These are phyloP conservation scores for Calonectria ilicicola DNA, from an alignment of 2,329 filamentous ascomycete genomes.

Conservation along the genomic window DNA sequence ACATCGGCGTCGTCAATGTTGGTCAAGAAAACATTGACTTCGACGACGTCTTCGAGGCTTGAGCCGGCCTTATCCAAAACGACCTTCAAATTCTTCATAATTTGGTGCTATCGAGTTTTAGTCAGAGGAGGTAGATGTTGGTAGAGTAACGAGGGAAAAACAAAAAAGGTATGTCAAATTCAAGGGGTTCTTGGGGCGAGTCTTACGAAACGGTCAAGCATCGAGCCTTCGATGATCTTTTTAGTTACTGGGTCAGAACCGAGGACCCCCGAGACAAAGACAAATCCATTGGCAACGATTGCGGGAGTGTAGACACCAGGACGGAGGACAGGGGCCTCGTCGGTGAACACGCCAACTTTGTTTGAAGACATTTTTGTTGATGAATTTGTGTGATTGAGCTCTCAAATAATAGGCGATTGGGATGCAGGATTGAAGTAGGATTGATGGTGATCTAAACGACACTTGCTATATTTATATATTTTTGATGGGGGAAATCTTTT, in stretches of 20 bases:
- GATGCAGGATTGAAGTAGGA: too few species aligned
- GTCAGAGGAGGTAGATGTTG: too few species aligned
- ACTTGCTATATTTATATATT: too few species aligned
- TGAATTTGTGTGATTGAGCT: too few species aligned
- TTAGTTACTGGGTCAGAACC: background rate
- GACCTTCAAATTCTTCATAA: background rate
- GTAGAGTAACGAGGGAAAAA: too few species aligned
- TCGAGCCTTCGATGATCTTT: background rate
- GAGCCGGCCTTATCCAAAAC: background rate
- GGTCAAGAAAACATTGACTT: background rate
- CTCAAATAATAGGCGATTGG: too few species aligned
- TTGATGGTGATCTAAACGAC: too few species aligned
- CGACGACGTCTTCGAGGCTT: background rate
- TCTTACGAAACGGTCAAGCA: background rate
- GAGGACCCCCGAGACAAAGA: background rate
- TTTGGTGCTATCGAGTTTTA: background rate
- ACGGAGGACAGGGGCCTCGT: background rate
- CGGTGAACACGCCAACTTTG: background rate
- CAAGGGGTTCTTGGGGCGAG: background rate
- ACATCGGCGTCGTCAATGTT: background rate
- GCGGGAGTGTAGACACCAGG: background rate
- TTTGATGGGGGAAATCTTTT: too few species aligned
- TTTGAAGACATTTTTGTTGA: background rate
- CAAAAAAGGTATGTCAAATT: too few species aligned
- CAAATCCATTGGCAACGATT: background rate